Evolutionary conservation across 2,329 filamentous ascomycete genomes (phyloP), one percentile per base, ranked within the genome.

Genomic region (Cladophialophora chaetospira): DNA sequence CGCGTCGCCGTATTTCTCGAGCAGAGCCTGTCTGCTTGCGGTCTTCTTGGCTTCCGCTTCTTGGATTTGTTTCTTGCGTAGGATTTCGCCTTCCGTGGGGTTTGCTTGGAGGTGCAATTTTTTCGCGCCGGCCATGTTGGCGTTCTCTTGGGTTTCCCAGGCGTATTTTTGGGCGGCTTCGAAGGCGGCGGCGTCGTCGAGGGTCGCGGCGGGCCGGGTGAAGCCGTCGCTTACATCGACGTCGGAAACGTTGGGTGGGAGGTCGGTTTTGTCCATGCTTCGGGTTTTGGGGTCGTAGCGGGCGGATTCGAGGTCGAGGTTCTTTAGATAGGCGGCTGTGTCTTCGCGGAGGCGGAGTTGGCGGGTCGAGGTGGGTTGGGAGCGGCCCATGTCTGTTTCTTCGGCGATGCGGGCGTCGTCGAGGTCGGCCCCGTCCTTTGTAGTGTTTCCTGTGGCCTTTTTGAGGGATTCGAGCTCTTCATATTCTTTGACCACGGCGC

Each of bases 261-360:
- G 83, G 23, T 52, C 46, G 45, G 91, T 91, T 61, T 84, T 86
- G 69, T 96, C 90, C 80, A 99, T 90, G 6, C 89, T 88, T 66
- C 94, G 83, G 10, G 92, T 97, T 71, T 99, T 99, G 0, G 94
- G 94, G 69, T 99, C 93, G 74, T 99, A 99, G 72, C 96, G 95
- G 1, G 95, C 94, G 1, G 92, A 97, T 68, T 99, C 94, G 2
- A 96, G 81, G 69, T 99, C 94, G 25, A 99, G 83, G 69, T 97
- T 97, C 6, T 97, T 78, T 2, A 99, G 80, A 70, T 99, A 99
- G 69, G 97, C 97, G 19, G 94, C 94, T 0, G 94, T 99, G 71
- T 99, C 94, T 75, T 99, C 94, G 71, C 94, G 84, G 71, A 99
- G 85, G 62, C 94, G 85, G 55, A 99, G 79, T 69, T 97, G 95